Base-by-base conservation (phyloP, 139 green algal genomes). In the Spirogloea muscicola region DNA sequence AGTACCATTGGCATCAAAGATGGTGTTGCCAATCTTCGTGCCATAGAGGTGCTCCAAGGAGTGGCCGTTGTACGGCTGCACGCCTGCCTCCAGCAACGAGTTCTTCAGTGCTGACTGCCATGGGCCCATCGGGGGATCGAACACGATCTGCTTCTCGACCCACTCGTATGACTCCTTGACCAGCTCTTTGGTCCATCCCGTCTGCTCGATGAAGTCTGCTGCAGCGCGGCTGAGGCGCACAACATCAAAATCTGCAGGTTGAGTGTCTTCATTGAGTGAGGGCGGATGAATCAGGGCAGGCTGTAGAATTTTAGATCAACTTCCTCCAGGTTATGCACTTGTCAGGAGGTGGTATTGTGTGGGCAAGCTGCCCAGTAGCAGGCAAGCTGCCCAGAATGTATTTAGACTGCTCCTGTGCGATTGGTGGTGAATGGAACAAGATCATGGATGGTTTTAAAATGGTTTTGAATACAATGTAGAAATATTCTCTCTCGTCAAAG, bases 61-160 rank as follows among this genome's bases (percentile, higher is more conserved):
- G 21, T 49, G 46, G 5, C 40, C 40, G 3, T 68, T 76, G 27
- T 49, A 76, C n/a, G 67, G 67, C 34, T 27, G 41, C 7, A 76
- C 25, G 9, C 46, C 67, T 21, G 67, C 67, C 29, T 76, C 67
- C 42, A 76, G 42, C 49, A 76, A 21, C 13, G 16, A 49, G 27
- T 66, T 13, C 29, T 29, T 46, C 7, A 76, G 48, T 13, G 67
- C 67, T 21, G 27, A 10, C 49, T 76, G 67, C 67, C 67, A 76
- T 3, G 40, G 49, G 27, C 44, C 36, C 65, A 67, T 18, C 34
- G 31, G 38, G 18, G 67, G 67, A 27, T 41, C 46, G 18, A 76
- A 76, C 4, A 68, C 67, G 0, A 76, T 68, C 25, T 59, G 58
- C n/a, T 18, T 4, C 58, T 76, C 67, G 49, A 76, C 67, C 67